phyloP scores from a whole-genome alignment of 1,139 yeast genomes.

The Arxiozyma heterogenica region DNA sequence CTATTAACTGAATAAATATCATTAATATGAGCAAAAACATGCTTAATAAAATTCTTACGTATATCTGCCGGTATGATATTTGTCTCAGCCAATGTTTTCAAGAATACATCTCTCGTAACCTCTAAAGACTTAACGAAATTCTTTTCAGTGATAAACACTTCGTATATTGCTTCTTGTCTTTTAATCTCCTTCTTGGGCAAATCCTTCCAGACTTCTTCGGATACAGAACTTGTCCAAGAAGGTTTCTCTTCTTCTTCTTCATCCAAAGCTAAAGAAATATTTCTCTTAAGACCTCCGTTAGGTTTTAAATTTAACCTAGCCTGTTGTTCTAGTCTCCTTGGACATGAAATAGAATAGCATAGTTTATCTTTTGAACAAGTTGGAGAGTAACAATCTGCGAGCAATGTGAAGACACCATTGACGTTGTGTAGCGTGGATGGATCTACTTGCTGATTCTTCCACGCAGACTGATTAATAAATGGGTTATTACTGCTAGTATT shows the following conservation, averaged over 20 bases:
- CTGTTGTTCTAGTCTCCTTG: constrained; percentile 90
- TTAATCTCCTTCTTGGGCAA: constrained; percentile 80
- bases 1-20: constrained; percentile 81
- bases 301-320: constrained; percentile 85
- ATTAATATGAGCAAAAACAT: constrained; percentile 83
- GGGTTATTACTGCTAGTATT: not conserved
- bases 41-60: constrained; percentile 80
- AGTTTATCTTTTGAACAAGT: constrained; percentile 83
- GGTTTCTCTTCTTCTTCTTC: constrained; percentile 77
- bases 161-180: constrained; percentile 92
- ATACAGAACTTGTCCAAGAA: constrained; percentile 90
- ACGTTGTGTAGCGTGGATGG: constrained; percentile 35
- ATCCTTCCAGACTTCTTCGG: constrained; percentile 66
- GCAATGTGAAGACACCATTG: constrained; percentile 84
- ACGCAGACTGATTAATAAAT: not conserved
- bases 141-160: constrained; percentile 86
- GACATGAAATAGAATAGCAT: constrained; percentile 96
- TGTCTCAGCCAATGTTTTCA: constrained; percentile 77
- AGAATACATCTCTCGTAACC: constrained; percentile 87
- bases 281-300: constrained; percentile 76
- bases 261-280: constrained; percentile 69
- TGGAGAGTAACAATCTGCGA: constrained; percentile 94
- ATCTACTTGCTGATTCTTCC: constrained; percentile 7
- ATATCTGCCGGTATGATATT: constrained; percentile 83
- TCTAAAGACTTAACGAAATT: constrained; percentile 93